Percentiles rank a stretch among this genome's conserved stretches.
These are phyloP conservation scores for Ascodesmis nigricans DNA, from an alignment of 495 filamentous ascomycete species.

Conservation along the genomic window DNA sequence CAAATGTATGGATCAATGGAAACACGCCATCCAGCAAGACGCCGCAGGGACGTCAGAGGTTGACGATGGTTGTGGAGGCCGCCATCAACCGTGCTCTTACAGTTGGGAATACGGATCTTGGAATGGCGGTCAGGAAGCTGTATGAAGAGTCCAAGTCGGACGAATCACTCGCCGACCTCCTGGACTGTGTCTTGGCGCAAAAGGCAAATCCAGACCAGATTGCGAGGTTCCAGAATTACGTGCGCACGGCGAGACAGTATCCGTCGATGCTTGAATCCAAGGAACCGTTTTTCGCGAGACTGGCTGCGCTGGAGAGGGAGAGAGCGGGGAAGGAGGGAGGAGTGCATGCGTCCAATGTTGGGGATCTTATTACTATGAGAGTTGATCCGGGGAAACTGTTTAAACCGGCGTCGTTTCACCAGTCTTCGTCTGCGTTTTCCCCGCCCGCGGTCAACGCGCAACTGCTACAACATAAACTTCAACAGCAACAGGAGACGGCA, in stretches of 20 bases:
- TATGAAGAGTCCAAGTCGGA: conserved; percentile 25
- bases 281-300: background rate
- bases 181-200: conserved; percentile 26
- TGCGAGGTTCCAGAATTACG: conserved; percentile 24
- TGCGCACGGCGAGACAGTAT: conserved; percentile 24
- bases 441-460: too few relatives aligned
- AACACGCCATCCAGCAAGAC: conserved; percentile 22
- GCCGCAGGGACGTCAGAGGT: conserved; percentile 20
- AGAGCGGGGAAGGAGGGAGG: too few relatives aligned
- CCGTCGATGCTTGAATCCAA: conserved; percentile 7
- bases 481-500: too few relatives aligned
- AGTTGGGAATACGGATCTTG: conserved; percentile 23
- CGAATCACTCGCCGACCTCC: conserved; percentile 22
- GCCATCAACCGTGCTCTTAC: conserved; percentile 24
- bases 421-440: too few relatives aligned
- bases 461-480: too few relatives aligned
- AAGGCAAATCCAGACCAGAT: conserved; percentile 24
- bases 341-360: too few relatives aligned
- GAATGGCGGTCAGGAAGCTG: conserved; percentile 24
- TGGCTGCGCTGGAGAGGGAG: background rate
- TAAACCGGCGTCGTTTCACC: too few relatives aligned
- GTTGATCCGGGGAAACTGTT: too few relatives aligned
- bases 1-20: conserved; percentile 16
- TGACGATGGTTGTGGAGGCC: conserved; percentile 24
- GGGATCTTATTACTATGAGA: too few relatives aligned